A percentile compares a stretch with the other conserved stretches of the same genome.
These are phyloP conservation scores for Dactylis glomerata DNA, from an alignment of 176 grass and related monocot genomes.

Conservation along the genomic window DNA sequence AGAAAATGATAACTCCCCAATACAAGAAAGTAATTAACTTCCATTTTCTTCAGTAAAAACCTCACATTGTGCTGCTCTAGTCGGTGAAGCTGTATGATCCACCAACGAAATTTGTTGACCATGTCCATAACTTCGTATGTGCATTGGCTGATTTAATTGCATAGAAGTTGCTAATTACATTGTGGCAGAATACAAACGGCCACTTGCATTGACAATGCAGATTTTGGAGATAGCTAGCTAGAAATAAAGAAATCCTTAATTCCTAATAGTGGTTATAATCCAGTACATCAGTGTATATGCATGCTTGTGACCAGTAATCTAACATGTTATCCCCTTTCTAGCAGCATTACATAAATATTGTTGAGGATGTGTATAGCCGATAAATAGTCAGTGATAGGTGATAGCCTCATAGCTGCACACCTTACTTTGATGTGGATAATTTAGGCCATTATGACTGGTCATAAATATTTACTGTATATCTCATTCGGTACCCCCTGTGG, in stretches of 20 bases:
- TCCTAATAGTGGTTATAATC: neutral
- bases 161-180: neutral
- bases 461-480: constrained; percentile 4
- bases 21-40: neutral
- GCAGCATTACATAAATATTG: neutral
- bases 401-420: too few relatives aligned
- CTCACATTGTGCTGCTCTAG: neutral
- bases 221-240: constrained; percentile 5
- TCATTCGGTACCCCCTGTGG: neutral
- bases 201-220: neutral
- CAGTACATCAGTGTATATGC: neutral
- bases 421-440: neutral
- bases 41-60: neutral
- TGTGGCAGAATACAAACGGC: neutral
- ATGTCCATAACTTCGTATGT: neutral
- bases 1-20: neutral
- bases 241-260: neutral
- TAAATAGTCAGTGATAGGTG: neutral
- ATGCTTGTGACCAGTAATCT: neutral
- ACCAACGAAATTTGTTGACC: neutral
- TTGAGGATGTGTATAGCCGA: neutral
- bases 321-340: constrained; percentile 4
- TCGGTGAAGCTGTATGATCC: neutral
- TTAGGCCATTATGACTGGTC: neutral
- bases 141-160: neutral